A percentile compares a stretch with the other conserved stretches of the same genome.
phyloP scores from a whole-genome alignment of 345 rosid genomes.

The Cardamine occulta region DNA sequence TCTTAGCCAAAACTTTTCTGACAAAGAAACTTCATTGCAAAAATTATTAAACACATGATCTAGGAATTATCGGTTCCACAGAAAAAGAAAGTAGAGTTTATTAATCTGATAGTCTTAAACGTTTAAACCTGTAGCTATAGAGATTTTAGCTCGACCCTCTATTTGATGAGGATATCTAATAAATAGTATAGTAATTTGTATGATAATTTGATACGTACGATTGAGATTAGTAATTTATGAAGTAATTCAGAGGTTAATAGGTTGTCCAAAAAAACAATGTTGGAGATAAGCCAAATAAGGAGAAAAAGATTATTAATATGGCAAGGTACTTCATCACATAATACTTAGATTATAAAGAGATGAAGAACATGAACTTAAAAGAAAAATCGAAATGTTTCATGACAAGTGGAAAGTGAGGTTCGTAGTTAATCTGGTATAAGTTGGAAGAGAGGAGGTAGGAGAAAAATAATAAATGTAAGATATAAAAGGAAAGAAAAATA shows the following conservation, averaged over 20 bases:
- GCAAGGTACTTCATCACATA: conserved; percentile 28
- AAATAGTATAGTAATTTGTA: not conserved
- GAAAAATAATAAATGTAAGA: conserved; percentile 21
- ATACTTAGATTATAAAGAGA: conserved; percentile 28
- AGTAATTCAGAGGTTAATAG: not conserved
- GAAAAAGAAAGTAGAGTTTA: not conserved
- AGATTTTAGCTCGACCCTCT: not conserved
- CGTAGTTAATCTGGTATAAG: conserved; percentile 24
- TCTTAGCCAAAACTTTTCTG: not conserved
- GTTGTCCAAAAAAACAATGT: conserved; percentile 33
- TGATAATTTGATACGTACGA: not conserved
- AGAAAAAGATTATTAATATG: not conserved
- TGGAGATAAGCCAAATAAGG: conserved; percentile 28
- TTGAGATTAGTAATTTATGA: conserved; percentile 14
- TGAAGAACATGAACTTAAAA: conserved; percentile 21
- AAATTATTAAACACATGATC: not conserved
- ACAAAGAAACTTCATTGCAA: not conserved
- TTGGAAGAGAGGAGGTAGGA: conserved; percentile 28
- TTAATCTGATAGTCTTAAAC: not conserved
- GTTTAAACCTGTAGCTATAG: not conserved
- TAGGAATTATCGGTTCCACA: not conserved
- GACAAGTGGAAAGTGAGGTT: conserved; percentile 27
- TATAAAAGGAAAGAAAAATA: not conserved
- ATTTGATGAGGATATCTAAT: not conserved
- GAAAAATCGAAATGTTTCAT: conserved; percentile 7